phyloP scores from a whole-genome alignment of 2,329 filamentous ascomycete genomes.

The Chrysosporium queenslandicum region DNA sequence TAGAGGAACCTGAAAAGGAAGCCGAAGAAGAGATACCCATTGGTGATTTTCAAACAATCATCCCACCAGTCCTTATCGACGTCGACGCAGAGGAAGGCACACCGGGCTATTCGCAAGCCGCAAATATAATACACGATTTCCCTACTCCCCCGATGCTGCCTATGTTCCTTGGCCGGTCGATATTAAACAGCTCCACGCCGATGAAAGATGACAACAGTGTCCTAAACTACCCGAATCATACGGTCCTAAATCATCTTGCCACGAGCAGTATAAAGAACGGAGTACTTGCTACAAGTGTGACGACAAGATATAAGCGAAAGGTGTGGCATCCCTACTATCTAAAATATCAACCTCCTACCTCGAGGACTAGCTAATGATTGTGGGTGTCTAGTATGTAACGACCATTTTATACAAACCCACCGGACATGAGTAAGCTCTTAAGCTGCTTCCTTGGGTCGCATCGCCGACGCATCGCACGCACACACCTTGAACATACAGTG shows the following conservation, averaged over 20 bases:
- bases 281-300: conserved; percentile 87
- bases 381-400: conserved; percentile 66
- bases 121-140: conserved; percentile 65
- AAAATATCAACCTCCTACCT: too few relatives aligned
- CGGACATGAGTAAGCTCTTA: conserved; percentile 19
- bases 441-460: neutral
- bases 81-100: conserved; percentile 77
- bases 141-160: conserved; percentile 76
- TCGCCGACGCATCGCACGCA: neutral
- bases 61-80: conserved; percentile 78
- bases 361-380: conserved; percentile 18
- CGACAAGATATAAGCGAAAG: conserved; percentile 94
- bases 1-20: conserved; percentile 36
- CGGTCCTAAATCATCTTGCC: conserved; percentile 88
- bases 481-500: neutral
- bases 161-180: conserved; percentile 85
- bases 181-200: conserved; percentile 78
- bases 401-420: conserved; percentile 97
- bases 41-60: conserved; percentile 56
- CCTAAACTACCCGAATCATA: conserved; percentile 92
- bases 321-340: too few relatives aligned
- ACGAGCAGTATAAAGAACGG: conserved; percentile 98
- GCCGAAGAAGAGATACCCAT: conserved; percentile 48
- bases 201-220: conserved; percentile 99
- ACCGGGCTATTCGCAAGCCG: conserved; percentile 61